Conservation (phyloP, 1,284 basidiomycete species). For the Ustilago trichophora region DNA sequence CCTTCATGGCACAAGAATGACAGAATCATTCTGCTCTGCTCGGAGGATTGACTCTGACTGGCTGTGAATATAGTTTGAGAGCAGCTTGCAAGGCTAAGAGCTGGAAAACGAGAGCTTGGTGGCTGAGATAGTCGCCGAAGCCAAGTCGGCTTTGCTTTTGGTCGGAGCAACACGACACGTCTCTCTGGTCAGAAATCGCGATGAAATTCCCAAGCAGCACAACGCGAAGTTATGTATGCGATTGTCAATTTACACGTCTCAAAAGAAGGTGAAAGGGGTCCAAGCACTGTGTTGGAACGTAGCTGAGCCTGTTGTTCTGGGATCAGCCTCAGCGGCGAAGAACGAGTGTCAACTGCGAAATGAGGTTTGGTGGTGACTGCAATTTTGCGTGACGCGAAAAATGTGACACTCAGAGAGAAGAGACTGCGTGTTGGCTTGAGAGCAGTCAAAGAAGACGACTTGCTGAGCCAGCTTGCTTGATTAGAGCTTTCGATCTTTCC, state of each 20-base stretch:
- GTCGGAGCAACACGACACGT: constrained; percentile 8
- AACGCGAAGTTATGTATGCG: background rate
- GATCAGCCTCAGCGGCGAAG: background rate
- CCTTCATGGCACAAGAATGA: no score
- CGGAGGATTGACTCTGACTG: no score
- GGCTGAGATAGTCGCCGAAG: no score
- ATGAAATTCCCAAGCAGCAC: background rate
- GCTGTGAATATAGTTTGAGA: no score
- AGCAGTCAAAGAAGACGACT: no score
- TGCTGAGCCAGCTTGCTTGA: no score
- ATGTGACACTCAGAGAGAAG: constrained; percentile 10
- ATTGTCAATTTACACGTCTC: constrained; percentile 3
- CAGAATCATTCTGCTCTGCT: no score
- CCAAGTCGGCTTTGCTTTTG: background rate
- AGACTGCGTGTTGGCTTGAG: no score
- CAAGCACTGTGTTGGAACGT: background rate
- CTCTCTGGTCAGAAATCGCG: background rate
- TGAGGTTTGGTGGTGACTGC: background rate
- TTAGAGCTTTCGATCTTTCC: no score
- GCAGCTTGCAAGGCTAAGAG: no score
- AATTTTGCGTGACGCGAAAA: constrained; percentile 23
- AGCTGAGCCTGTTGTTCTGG: background rate
- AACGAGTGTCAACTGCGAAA: background rate
- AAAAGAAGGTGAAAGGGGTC: constrained; percentile 1
- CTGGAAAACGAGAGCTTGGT: no score